These are phyloP conservation scores for Penicillium sp. DNA, from an alignment of 2,329 filamentous ascomycete species.

Conservation along the genomic window DNA sequence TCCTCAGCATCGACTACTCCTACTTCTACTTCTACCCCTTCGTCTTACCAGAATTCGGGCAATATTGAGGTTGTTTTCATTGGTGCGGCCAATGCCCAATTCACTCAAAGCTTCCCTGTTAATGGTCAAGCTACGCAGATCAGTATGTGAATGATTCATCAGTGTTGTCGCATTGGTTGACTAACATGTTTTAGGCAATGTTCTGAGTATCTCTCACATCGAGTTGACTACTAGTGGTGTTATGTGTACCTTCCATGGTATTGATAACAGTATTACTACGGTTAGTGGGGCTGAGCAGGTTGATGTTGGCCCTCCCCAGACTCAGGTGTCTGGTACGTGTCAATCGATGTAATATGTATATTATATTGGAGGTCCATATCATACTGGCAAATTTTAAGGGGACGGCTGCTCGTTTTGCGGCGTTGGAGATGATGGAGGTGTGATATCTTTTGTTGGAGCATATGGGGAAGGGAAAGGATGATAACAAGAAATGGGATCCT, in stretches of 20 bases:
- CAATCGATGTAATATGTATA: background rate
- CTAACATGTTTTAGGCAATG: conserved; percentile 9
- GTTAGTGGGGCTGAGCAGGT: conserved; percentile 6
- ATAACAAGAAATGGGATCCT: background rate
- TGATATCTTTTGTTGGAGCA: background rate
- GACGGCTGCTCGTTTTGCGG: background rate
- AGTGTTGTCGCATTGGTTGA: background rate
- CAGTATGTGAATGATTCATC: conserved; percentile 1
- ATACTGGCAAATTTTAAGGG: background rate
- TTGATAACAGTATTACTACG: conserved; percentile 14
- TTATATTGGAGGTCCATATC: background rate
- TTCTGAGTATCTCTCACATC: conserved; percentile 18
- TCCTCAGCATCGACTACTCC: background rate
- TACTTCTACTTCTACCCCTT: too few species aligned
- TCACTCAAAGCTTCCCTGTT: conserved; percentile 9
- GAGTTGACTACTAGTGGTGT: background rate
- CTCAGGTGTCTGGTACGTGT: conserved; percentile 4
- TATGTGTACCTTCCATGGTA: conserved; percentile 10
- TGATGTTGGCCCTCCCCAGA: conserved; percentile 17
- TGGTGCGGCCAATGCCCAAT: conserved; percentile 13
- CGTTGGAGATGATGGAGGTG: background rate
- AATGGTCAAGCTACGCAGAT: conserved; percentile 10
- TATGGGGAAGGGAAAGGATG: background rate
- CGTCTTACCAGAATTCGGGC: too few species aligned
- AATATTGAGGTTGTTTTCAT: conserved; percentile 10